Conservation (phyloP, 192 early-diverging fungal genomes). For the Backusella mclennaniae region DNA sequence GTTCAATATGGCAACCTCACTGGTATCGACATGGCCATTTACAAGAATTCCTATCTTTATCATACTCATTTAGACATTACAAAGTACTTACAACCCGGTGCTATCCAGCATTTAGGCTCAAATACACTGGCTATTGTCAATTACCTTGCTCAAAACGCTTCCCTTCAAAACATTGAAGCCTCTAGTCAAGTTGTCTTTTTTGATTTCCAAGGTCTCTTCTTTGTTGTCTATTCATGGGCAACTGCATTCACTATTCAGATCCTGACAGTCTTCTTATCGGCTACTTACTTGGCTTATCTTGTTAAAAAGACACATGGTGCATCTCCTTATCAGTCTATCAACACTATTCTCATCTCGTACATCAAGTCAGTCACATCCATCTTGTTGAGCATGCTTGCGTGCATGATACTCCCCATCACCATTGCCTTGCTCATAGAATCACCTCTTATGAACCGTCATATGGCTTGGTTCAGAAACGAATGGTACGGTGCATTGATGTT, state of each 20-base stretch:
- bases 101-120: constrained; percentile 72
- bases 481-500: constrained; percentile 53
- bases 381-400: constrained; percentile 23
- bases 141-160: constrained; percentile 49
- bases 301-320: constrained; percentile 11
- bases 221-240: constrained; percentile 58
- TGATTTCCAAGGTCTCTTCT: constrained; percentile 56
- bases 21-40: constrained; percentile 70
- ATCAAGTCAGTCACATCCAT: constrained; percentile 29
- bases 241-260: constrained; percentile 52
- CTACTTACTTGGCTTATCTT: constrained; percentile 26
- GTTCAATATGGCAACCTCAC: constrained; percentile 64
- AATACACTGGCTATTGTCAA: constrained; percentile 56
- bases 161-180: constrained; percentile 43
- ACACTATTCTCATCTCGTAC: constrained; percentile 21
- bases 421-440: constrained; percentile 30
- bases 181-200: constrained; percentile 56
- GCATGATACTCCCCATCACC: constrained; percentile 27
- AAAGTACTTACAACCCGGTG: constrained; percentile 52
- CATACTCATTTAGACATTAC: constrained; percentile 70
- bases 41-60: constrained; percentile 68
- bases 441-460: constrained; percentile 27
- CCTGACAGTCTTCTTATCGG: constrained; percentile 32
- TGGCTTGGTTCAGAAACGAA: constrained; percentile 65
- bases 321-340: constrained; percentile 34